Base-by-base conservation (phyloP, 345 rosid species). In the Gossypium thurberi region DNA sequence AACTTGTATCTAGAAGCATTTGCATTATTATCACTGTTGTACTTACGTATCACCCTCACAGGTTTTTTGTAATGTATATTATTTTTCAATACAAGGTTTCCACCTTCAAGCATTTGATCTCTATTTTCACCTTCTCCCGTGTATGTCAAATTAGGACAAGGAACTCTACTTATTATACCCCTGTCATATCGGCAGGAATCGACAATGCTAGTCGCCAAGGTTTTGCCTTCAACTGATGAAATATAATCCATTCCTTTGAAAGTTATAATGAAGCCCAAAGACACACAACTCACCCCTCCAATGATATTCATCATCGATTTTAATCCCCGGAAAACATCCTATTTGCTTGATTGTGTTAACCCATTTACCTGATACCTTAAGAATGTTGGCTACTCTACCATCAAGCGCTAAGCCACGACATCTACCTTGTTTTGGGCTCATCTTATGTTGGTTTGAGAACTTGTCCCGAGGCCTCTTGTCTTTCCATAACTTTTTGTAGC, bases 81-180 rank as follows among this genome's bases (percentile, higher is more conserved):
- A 77, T 87, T 94, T 48, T 73, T 80, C 72, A 94, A 77, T 47
- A 87, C 93, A 58, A 89, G 89, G 71, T 89, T 93, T 11, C 93
- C 97, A 64, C 81, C 77, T 0, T 75, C 84, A 72, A 89, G 79
- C 74, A 81, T 91, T 81, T 93, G 97, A 28, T 69, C 87, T 59
- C 85, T 89, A 2, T 87, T 89, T 57, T 94, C 96, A 58, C 98
- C 96, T 51, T 83, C 82, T 1, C 96, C 97, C 4, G 84, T 87
- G 64, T 89, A 93, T 58, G 71, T 68, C 74, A 89, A 33, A 43
- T 77, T 79, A 71, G 6, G 73, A 18, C 6, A 33, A 33, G 21
- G 3, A n/a, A 20, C 5, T 10, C 2, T 37, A 0, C 10, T 2
- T 4, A 7, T 14, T 8, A 1, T 11, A 77, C 87, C 40, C 40